phyloP scores from a whole-genome alignment of 768 basidiomycete species.

The Leucocoprinus birnbaumii region DNA sequence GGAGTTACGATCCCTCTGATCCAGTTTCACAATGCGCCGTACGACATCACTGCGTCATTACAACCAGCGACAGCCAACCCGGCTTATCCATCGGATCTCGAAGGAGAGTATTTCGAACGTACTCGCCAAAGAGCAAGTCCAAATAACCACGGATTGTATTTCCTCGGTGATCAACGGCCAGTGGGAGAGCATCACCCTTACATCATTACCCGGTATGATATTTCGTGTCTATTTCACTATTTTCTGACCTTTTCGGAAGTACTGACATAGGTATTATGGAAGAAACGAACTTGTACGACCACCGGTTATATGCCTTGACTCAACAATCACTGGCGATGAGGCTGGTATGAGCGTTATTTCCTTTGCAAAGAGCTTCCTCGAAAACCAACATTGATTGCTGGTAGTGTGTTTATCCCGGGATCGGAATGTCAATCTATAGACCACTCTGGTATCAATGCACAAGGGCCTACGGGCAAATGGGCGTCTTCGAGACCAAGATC shows the following conservation, averaged over 20 bases:
- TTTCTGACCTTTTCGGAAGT: constrained; percentile 15
- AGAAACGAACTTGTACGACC: constrained; percentile 26
- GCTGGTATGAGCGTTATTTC: too few species aligned
- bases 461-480: constrained; percentile 21
- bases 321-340: constrained; percentile 20
- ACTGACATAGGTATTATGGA: constrained; percentile 31
- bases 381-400: neutral
- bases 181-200: constrained; percentile 29
- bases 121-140: too few species aligned
- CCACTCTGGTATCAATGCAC: constrained; percentile 21
- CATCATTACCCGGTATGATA: constrained; percentile 29
- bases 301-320: constrained; percentile 23
- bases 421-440: neutral
- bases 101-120: neutral
- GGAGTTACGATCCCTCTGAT: constrained; percentile 30
- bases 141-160: constrained; percentile 2
- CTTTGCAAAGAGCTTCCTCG: too few species aligned
- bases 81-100: neutral
- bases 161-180: constrained; percentile 14
- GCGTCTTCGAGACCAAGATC: constrained; percentile 28
- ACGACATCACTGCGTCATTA: constrained; percentile 16
- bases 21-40: constrained; percentile 20
- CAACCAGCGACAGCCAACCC: constrained; percentile 11
- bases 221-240: neutral
- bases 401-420: neutral